phyloP scores from a whole-genome alignment of 2,329 filamentous ascomycete genomes.

The Chrysoporthe cubensis region DNA sequence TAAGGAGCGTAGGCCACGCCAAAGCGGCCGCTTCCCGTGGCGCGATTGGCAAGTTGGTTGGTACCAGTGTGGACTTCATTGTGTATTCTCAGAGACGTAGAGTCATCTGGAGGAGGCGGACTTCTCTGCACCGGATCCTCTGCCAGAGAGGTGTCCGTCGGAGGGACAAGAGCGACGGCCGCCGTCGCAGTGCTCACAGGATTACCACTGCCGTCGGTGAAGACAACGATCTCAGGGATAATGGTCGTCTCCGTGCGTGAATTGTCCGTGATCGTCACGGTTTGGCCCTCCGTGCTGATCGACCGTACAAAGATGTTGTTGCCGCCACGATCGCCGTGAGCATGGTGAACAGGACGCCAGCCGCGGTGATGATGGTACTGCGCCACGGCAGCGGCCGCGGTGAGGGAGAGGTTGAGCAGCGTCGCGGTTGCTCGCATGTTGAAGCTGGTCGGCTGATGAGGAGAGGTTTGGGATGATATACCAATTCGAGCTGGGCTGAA shows the following conservation, averaged over 20 bases:
- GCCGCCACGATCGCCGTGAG: slow-evolving; percentile 14
- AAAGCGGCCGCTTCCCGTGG: slow-evolving; percentile 34
- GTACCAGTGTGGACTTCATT: not conserved
- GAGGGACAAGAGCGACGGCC: slow-evolving; percentile 39
- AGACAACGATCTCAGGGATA: slow-evolving; percentile 57
- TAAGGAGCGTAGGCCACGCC: slow-evolving; percentile 56
- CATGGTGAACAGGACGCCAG: slow-evolving; percentile 19
- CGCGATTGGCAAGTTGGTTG: slow-evolving; percentile 9
- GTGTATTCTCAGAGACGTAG: not conserved
- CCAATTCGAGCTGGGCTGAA: not conserved
- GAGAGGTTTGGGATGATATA: not conserved
- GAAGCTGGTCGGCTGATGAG: not conserved
- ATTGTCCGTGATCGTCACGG: slow-evolving; percentile 42
- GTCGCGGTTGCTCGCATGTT: slow-evolving; percentile 19
- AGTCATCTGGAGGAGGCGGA: not conserved
- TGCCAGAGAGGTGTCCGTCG: slow-evolving; percentile 12
- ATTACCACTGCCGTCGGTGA: slow-evolving; percentile 62
- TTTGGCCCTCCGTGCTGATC: slow-evolving; percentile 24
- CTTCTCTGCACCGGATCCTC: slow-evolving; percentile 5
- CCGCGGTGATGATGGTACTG: slow-evolving; percentile 24
- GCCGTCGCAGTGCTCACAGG: slow-evolving; percentile 50
- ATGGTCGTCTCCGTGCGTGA: slow-evolving; percentile 45
- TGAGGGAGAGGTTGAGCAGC: slow-evolving; percentile 16
- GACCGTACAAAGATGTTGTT: slow-evolving; percentile 6
- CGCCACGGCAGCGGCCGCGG: slow-evolving; percentile 12